Evolutionary conservation across 1,284 basidiomycete genomes (phyloP).

Genomic region (Megacollybia platyphylla): DNA sequence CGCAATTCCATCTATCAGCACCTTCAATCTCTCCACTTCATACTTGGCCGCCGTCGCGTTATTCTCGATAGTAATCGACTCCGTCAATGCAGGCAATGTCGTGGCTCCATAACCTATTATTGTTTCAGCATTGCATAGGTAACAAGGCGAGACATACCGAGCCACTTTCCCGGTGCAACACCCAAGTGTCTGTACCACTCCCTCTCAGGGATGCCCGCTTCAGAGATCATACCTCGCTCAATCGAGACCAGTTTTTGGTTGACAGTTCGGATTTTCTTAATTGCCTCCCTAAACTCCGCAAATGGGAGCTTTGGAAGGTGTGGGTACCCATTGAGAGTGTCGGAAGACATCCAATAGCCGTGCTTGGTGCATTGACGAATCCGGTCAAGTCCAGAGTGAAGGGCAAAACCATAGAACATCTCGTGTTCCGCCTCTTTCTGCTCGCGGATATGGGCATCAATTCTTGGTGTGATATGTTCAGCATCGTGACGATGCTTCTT

Average conservation of each 20-base stretch:
- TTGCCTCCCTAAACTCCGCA: constrained; percentile 35
- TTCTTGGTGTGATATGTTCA: constrained; percentile 3
- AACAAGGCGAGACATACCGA: constrained; percentile 36
- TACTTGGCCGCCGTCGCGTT: constrained; percentile 27
- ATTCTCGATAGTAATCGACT: constrained; percentile 41
- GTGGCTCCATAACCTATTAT: constrained; percentile 45
- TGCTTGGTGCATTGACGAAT: background rate
- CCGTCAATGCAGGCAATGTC: constrained; percentile 49
- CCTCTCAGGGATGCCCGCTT: constrained; percentile 61
- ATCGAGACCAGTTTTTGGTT: constrained; percentile 70
- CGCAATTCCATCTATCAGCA: constrained; percentile 23
- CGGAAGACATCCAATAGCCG: too few species aligned
- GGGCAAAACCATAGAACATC: background rate
- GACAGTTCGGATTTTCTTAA: constrained; percentile 45
- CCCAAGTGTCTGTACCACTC: constrained; percentile 81
- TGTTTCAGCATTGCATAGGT: background rate
- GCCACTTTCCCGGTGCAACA: constrained; percentile 83
- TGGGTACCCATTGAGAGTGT: too few species aligned
- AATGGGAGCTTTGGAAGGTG: background rate
- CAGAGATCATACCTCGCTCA: constrained; percentile 77
- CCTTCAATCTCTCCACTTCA: constrained; percentile 34
- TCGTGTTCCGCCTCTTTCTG: background rate
- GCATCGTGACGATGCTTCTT: constrained; percentile 8
- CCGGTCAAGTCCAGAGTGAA: background rate
- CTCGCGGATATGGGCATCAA: background rate